These are phyloP conservation scores for Pestalotiopsis sp. DNA, from an alignment of 2,329 filamentous ascomycete genomes.

Conservation along the genomic window DNA sequence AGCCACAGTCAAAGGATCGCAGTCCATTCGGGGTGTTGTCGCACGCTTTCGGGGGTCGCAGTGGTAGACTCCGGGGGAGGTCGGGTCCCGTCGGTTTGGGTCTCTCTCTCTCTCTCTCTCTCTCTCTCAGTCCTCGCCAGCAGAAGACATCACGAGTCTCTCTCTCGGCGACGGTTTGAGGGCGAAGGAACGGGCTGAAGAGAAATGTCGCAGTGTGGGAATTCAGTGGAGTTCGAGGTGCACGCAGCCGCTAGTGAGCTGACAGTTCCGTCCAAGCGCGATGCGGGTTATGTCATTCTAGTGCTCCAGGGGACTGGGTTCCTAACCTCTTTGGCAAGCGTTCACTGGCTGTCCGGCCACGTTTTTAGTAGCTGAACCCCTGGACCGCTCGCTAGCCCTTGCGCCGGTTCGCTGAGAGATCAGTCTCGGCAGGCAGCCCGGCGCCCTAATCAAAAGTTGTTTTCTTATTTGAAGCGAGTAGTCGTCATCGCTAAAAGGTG, in stretches of 20 bases:
- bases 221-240: constrained; percentile 2
- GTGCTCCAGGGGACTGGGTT: not conserved
- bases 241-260: constrained; percentile 6
- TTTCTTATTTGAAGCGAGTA: not conserved
- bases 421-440: not conserved
- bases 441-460: not conserved
- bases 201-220: constrained; percentile 4
- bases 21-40: not conserved
- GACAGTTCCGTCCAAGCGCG: constrained; percentile 5
- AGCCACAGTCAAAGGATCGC: not conserved
- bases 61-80: not conserved
- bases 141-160: not conserved
- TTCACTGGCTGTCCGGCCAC: not conserved
- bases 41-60: not conserved
- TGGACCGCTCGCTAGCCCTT: not conserved
- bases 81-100: not conserved
- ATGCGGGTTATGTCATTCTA: constrained; percentile 4
- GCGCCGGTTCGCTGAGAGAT: not conserved
- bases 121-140: not conserved
- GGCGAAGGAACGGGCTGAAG: not conserved
- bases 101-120: not conserved
- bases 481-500: not conserved
- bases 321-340: not conserved
- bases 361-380: not conserved
- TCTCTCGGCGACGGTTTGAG: not conserved